phyloP scores from a whole-genome alignment of 2,329 filamentous ascomycete genomes.

The Neopestalotiopsis sp. region DNA sequence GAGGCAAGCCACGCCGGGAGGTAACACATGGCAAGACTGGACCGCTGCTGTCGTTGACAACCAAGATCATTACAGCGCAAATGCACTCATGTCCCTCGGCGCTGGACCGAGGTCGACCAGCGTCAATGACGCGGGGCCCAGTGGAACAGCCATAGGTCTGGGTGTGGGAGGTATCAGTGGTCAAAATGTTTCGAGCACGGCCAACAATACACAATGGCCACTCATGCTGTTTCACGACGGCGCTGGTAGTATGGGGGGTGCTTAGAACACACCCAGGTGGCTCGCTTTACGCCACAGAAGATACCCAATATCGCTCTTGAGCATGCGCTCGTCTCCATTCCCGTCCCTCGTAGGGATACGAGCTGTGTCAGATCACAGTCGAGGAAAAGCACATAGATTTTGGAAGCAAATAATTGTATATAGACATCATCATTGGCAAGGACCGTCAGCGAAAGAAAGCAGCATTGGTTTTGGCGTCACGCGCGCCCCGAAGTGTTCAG shows the following conservation, averaged over 20 bases:
- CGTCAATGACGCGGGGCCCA: constrained; percentile 26
- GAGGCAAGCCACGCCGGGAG: constrained; percentile 36
- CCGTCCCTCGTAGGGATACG: background rate
- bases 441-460: too few species aligned
- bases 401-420: too few species aligned
- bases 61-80: constrained; percentile 56
- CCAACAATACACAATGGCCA: constrained; percentile 37
- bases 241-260: constrained; percentile 28
- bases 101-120: constrained; percentile 25
- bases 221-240: constrained; percentile 38
- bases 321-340: background rate
- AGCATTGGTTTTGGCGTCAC: too few species aligned
- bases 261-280: constrained; percentile 22
- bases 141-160: constrained; percentile 26
- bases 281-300: background rate
- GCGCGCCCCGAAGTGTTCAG: too few species aligned
- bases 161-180: constrained; percentile 28
- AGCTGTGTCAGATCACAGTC: background rate
- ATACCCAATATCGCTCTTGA: background rate
- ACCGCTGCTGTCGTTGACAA: constrained; percentile 55
- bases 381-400: too few species aligned
- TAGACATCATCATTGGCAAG: too few species aligned
- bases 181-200: constrained; percentile 29
- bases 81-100: constrained; percentile 53
- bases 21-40: constrained; percentile 62